A percentile compares a stretch with the other conserved stretches of the same genome.
phyloP scores from a whole-genome alignment of 805 yeast species.

The Deakozyma indianensis region DNA sequence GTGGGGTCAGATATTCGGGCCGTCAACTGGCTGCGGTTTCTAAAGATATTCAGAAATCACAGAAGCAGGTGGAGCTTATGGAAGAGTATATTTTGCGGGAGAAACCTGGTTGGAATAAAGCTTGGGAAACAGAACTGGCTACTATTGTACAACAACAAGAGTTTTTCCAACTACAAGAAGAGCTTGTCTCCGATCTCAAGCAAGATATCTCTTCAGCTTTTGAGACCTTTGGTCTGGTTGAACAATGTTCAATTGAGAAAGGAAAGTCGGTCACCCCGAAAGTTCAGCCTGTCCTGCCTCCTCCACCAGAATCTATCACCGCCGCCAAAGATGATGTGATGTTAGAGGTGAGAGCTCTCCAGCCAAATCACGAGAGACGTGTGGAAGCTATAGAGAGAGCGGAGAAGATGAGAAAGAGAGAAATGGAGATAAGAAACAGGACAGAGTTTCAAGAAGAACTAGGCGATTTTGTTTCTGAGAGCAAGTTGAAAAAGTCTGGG shows the following conservation, averaged over 20 bases:
- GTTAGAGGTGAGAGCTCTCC: conserved; percentile 60
- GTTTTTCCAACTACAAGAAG: conserved; percentile 80
- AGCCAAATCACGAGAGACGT: conserved; percentile 74
- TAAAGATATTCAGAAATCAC: conserved; percentile 51
- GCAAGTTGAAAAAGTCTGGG: conserved; percentile 65
- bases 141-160: conserved; percentile 90
- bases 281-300: conserved; percentile 1
- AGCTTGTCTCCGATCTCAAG: conserved; percentile 58
- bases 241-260: conserved; percentile 51
- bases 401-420: conserved; percentile 63
- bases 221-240: conserved; percentile 72
- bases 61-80: conserved; percentile 36
- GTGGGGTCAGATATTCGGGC: conserved; percentile 72
- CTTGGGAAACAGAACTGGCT: conserved; percentile 86
- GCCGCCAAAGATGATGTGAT: conserved; percentile 49
- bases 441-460: conserved; percentile 76
- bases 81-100: conserved; percentile 51
- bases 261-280: conserved; percentile 42
- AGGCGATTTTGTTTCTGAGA: conserved; percentile 69
- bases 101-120: conserved; percentile 73
- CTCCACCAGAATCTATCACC: conserved; percentile 9
- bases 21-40: conserved; percentile 55
- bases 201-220: conserved; percentile 70
- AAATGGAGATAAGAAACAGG: conserved; percentile 37
- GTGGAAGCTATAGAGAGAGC: conserved; percentile 83